These are phyloP conservation scores for Angomonas ambiguus DNA, from an alignment of 208 protist genomes.

Conservation along the genomic window DNA sequence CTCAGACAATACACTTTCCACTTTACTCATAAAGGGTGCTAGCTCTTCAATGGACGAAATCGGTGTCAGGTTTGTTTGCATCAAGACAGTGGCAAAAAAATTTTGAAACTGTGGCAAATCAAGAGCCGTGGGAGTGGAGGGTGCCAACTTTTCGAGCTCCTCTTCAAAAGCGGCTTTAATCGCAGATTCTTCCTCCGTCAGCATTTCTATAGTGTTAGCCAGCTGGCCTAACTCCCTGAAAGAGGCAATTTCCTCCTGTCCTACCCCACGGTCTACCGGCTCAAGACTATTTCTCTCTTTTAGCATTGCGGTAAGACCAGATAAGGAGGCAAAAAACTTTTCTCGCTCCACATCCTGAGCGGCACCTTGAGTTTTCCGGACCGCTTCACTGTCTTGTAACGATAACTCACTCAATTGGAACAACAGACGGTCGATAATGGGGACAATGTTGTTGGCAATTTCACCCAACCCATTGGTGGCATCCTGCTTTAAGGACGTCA, in stretches of 20 bases:
- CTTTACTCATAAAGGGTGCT: conserved; percentile 26
- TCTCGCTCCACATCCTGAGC: conserved; percentile 8
- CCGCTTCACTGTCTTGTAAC: not conserved
- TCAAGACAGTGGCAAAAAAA: conserved; percentile 15
- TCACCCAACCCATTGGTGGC: not conserved
- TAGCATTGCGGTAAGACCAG: not conserved
- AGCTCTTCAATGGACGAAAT: conserved; percentile 17
- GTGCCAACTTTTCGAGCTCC: not conserved
- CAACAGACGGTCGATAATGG: conserved; percentile 23
- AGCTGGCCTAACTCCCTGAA: not conserved
- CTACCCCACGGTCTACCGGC: not conserved
- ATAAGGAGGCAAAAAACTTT: not conserved
- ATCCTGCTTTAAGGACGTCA: conserved; percentile 8
- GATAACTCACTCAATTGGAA: conserved; percentile 18
- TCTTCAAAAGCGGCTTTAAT: conserved; percentile 2
- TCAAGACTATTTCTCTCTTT: not conserved
- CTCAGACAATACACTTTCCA: conserved; percentile 23
- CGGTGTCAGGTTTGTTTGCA: not conserved
- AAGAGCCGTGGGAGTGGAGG: not conserved
- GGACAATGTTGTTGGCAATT: conserved; percentile 5
- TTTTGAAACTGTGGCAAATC: conserved; percentile 10
- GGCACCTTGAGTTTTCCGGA: not conserved
- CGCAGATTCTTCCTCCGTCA: not conserved
- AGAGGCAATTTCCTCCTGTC: not conserved
- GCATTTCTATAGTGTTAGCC: not conserved